Evolutionary conservation across 2,329 filamentous ascomycete species (phyloP), one percentile per base, ranked within the genome.

Genomic region (Trichoderma atroviride): DNA sequence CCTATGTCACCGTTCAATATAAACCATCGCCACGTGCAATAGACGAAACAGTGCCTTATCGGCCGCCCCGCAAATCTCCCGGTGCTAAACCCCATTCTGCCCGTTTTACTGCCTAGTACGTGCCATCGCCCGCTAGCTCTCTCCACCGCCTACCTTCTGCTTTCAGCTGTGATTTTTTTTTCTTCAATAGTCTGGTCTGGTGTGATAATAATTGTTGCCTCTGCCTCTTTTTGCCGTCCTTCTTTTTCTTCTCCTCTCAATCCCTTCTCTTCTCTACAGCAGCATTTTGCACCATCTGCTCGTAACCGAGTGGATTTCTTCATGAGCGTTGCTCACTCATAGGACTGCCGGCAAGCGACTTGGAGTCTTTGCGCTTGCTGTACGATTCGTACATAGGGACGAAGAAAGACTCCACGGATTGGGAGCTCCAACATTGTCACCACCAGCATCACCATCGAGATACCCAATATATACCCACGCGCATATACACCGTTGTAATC

Each of bases 351-450:
- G 85, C 86, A 85, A 80, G 87, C 86, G 87, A 89, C 87, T 89
- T 88, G 74, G 79, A 86, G 87, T 88, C 87, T 89, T 89, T 89
- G 87, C 87, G 86, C 85, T 88, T 88, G 86, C 85, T 87, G 74
- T 74, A 76, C 74, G 27, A 16, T 27, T 50, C 69, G 60, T 69
- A 58, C 40, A n/a, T 43, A 81, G 82, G 78, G 82, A 83, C 79
- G 81, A 78, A 86, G 84, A 88, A 88, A 88, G 86, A 88, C 86
- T 86, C 78, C 69, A 61, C 27, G 14, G 53, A 43, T 10, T 35
- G 29, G n/a, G 40, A 66, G 50, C 29, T 58, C 16, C 29, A 33
- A 29, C 33, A 68, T 68, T 57, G 31, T 55, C 19, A 62, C 3
- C 19, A 52, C 22, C 53, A 37, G 5, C 35, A 35, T 29, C 40